Evolutionary conservation across 2,329 filamentous ascomycete genomes (phyloP).

Genomic region (Ophiostoma sp.): DNA sequence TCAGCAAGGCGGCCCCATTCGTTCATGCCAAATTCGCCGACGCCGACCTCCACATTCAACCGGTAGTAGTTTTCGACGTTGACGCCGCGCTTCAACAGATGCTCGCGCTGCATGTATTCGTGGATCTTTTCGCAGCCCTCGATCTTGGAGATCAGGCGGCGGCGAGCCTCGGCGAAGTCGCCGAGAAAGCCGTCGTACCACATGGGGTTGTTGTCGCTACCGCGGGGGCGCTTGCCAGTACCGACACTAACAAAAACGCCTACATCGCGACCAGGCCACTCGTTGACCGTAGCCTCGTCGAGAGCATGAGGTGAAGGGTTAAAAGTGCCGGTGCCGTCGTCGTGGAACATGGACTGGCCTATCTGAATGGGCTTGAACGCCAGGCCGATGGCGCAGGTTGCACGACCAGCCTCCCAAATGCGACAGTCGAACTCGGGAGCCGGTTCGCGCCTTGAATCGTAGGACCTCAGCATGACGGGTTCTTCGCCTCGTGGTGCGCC

Average conservation of each 20-base stretch:
- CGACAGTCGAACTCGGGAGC: conserved; percentile 90
- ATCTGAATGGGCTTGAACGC: conserved; percentile 96
- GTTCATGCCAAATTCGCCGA: conserved; percentile 98
- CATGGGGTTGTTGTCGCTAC: conserved; percentile 68
- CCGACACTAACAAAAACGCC: conserved; percentile 91
- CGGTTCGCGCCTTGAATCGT: conserved; percentile 90
- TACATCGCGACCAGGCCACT: conserved; percentile 92
- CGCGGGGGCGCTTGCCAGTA: conserved; percentile 77
- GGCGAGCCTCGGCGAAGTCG: conserved; percentile 86
- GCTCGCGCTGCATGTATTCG: conserved; percentile 77
- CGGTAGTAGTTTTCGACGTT: conserved; percentile 91
- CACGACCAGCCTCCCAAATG: conserved; percentile 94
- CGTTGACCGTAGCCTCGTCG: conserved; percentile 87
- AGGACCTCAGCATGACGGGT: conserved; percentile 80
- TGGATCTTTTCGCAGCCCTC: conserved; percentile 93
- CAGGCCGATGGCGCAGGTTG: conserved; percentile 86
- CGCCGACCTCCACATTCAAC: conserved; percentile 93
- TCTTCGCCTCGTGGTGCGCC: conserved; percentile 69
- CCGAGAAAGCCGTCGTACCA: conserved; percentile 96
- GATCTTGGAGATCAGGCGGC: conserved; percentile 84
- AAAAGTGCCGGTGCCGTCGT: conserved; percentile 88
- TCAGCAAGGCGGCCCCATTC: conserved; percentile 94
- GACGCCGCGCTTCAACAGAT: conserved; percentile 74
- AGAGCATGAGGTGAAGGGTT: conserved; percentile 84
- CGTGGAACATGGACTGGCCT: conserved; percentile 89